Percentiles rank a stretch among this genome's conserved stretches.
Evolutionary conservation across 2,329 filamentous ascomycete genomes (phyloP).

Genomic region (Colletotrichum musae): DNA sequence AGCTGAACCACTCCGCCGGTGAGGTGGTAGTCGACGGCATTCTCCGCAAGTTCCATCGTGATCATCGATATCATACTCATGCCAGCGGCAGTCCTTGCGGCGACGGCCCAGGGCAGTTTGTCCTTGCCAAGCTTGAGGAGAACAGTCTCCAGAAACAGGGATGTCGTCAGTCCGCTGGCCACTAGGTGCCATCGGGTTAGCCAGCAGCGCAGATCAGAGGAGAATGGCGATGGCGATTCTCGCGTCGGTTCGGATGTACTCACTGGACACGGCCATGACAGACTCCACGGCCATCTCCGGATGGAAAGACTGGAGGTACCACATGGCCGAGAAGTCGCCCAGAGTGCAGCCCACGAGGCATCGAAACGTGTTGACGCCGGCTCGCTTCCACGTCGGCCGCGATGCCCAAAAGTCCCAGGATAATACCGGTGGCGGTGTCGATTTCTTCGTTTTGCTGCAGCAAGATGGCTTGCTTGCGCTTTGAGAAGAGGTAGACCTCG

Average conservation of each 20-base stretch:
- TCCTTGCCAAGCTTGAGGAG: slow-evolving; percentile 65
- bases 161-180: slow-evolving; percentile 65
- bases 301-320: slow-evolving; percentile 65
- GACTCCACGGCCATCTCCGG: slow-evolving; percentile 61
- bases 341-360: slow-evolving; percentile 69
- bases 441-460: slow-evolving; percentile 18
- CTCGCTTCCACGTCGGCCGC: slow-evolving; percentile 60
- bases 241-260: neutral
- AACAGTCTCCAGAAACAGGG: slow-evolving; percentile 66
- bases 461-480: neutral
- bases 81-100: slow-evolving; percentile 66
- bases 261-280: slow-evolving; percentile 69
- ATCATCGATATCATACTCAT: slow-evolving; percentile 74
- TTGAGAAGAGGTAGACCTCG: neutral
- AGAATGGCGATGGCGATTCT: neutral
- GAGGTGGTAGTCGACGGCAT: slow-evolving; percentile 68
- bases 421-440: neutral
- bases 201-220: neutral
- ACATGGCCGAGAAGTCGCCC: slow-evolving; percentile 71
- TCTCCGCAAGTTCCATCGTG: slow-evolving; percentile 70
- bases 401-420: slow-evolving; percentile 51
- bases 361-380: slow-evolving; percentile 67
- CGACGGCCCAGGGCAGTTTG: slow-evolving; percentile 59
- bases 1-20: slow-evolving; percentile 66
- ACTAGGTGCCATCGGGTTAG: slow-evolving; percentile 52